Conservation (phyloP, 2,329 filamentous ascomycete genomes). For the Aspergillus novoparasiticus region DNA sequence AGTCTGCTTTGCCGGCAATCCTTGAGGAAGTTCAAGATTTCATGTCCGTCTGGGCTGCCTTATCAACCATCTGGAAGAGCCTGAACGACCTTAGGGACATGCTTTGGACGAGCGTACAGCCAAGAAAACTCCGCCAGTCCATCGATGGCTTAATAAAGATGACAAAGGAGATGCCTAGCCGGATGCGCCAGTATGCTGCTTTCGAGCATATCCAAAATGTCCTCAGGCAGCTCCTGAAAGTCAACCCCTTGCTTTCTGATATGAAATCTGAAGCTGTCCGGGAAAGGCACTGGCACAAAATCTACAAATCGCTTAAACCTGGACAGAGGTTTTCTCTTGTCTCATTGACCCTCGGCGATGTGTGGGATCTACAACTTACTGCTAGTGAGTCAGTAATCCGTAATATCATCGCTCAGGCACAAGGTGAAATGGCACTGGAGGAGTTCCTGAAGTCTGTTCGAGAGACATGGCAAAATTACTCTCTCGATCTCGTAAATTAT, state of each 20-base stretch:
- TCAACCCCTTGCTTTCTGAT: constrained; percentile 83
- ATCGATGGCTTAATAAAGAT: constrained; percentile 94
- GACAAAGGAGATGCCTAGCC: constrained; percentile 98
- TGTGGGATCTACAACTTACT: constrained; percentile 93
- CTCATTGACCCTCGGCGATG: constrained; percentile 94
- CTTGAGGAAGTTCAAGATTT: constrained; percentile 98
- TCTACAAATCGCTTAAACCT: constrained; percentile 93
- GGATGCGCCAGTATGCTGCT: constrained; percentile 99
- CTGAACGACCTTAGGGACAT: constrained; percentile 90
- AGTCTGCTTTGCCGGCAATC: constrained; percentile 80
- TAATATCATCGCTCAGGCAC: constrained; percentile 91
- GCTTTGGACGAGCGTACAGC: constrained; percentile 93
- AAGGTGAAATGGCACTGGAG: constrained; percentile 97
- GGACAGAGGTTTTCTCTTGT: constrained; percentile 91
- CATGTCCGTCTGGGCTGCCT: constrained; percentile 94
- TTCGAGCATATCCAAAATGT: constrained; percentile 97
- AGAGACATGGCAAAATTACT: constrained; percentile 95
- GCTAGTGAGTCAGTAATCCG: constrained; percentile 85
- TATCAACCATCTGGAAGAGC: constrained; percentile 96
- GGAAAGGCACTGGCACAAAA: constrained; percentile 95
- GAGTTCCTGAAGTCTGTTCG: constrained; percentile 96
- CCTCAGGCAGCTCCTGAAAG: constrained; percentile 83
- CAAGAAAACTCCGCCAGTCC: constrained; percentile 84
- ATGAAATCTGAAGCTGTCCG: constrained; percentile 95
- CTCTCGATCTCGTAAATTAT: constrained; percentile 91